These are phyloP conservation scores for Bremia lactucae DNA, from an alignment of 352 stramenopile species.

Conservation along the genomic window DNA sequence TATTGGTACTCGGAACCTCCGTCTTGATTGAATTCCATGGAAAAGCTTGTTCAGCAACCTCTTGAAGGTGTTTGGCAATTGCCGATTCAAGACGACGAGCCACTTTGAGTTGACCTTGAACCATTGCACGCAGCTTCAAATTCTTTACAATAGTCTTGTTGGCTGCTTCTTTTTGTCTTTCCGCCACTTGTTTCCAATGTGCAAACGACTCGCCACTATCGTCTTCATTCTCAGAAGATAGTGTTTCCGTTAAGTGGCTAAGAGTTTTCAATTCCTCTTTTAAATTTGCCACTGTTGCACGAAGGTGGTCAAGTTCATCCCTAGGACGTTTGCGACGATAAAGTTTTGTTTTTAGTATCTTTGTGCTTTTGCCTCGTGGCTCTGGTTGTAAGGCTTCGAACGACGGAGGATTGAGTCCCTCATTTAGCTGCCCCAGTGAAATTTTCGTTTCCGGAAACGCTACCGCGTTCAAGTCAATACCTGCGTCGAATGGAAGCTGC, in stretches of 20 bases:
- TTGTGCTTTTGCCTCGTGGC: constrained; percentile 9
- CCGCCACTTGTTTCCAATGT: constrained; percentile 22
- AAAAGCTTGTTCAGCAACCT: constrained; percentile 3
- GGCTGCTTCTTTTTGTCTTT: constrained; percentile 21
- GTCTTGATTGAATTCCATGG: constrained; percentile 13
- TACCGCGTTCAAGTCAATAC: constrained; percentile 8
- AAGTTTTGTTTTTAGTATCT: constrained; percentile 13
- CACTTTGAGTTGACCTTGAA: constrained; percentile 22
- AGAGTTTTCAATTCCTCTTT: constrained; percentile 20
- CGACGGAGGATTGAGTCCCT: not conserved
- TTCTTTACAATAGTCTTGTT: constrained; percentile 24
- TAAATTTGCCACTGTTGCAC: constrained; percentile 16
- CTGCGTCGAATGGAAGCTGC: constrained; percentile 6
- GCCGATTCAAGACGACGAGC: constrained; percentile 14
- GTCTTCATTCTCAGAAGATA: constrained; percentile 9
- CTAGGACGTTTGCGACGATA: constrained; percentile 24
- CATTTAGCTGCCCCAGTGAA: constrained; percentile 5
- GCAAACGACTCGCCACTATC: constrained; percentile 16
- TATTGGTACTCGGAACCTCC: constrained; percentile 1
- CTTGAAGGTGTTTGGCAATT: constrained; percentile 12
- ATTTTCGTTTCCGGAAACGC: constrained; percentile 13
- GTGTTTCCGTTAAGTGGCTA: constrained; percentile 3
- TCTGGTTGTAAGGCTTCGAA: not conserved
- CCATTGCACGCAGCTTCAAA: constrained; percentile 22
- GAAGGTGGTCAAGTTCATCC: constrained; percentile 30